These are phyloP conservation scores for Hypocrella siamensis DNA, from an alignment of 2,329 filamentous ascomycete species.

Conservation along the genomic window DNA sequence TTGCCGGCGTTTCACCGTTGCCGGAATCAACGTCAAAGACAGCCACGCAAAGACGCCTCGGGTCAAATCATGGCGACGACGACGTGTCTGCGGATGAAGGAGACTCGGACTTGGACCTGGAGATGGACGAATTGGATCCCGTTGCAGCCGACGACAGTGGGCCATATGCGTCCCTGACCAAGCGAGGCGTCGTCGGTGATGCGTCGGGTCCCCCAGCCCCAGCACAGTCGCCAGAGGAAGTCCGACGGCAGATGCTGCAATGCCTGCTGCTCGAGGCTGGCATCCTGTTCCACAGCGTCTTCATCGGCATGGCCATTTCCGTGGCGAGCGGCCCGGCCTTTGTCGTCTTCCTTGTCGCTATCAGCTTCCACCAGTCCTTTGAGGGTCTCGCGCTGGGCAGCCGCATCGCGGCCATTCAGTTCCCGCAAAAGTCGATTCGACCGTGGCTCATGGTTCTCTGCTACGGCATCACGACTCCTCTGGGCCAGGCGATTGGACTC, in stretches of 20 bases:
- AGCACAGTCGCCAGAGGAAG: constrained; percentile 33
- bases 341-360: constrained; percentile 63
- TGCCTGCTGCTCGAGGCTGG: constrained; percentile 69
- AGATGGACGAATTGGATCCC: constrained; percentile 44
- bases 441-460: constrained; percentile 75
- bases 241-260: constrained; percentile 55
- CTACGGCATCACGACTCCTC: constrained; percentile 62
- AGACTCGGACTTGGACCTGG: constrained; percentile 42
- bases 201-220: constrained; percentile 8
- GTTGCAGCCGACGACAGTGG: constrained; percentile 12
- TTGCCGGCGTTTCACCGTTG: constrained; percentile 41
- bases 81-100: constrained; percentile 20
- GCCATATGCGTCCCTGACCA: constrained; percentile 15
- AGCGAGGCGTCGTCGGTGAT: constrained; percentile 6
- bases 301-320: constrained; percentile 76
- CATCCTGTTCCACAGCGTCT: constrained; percentile 72
- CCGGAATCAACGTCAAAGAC: constrained; percentile 33
- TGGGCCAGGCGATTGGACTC: constrained; percentile 72
- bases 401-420: constrained; percentile 70
- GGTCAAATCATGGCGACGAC: constrained; percentile 15
- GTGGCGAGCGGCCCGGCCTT: constrained; percentile 69
- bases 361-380: constrained; percentile 76
- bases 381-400: constrained; percentile 76
- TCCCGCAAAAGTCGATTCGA: constrained; percentile 54
- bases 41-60: constrained; percentile 8